Evolutionary conservation across 2,329 filamentous ascomycete genomes (phyloP).

Genomic region (Colletotrichum musicola): DNA sequence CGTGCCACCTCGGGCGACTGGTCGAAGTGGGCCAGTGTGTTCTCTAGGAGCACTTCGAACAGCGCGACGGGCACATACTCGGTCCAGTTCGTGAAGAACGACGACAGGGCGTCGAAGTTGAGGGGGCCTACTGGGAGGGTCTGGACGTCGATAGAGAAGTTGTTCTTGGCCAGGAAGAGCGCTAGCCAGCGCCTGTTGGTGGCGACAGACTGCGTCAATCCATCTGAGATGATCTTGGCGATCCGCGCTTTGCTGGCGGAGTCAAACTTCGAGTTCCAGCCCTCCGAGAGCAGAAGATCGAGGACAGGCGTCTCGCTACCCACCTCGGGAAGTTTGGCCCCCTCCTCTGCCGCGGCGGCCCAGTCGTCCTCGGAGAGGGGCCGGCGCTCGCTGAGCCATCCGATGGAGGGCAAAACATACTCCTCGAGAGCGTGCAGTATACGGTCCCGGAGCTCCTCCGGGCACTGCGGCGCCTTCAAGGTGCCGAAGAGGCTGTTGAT

Average conservation of each 20-base stretch:
- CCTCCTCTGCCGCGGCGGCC: conserved; percentile 24
- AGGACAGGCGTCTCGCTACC: conserved; percentile 40
- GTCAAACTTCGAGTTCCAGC: conserved; percentile 2
- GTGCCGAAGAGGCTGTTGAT: conserved; percentile 46
- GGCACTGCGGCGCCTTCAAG: conserved; percentile 37
- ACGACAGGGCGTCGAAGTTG: conserved; percentile 25
- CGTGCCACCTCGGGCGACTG: conserved; percentile 41
- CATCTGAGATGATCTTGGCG: conserved; percentile 42
- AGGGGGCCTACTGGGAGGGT: conserved; percentile 45
- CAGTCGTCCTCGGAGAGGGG: conserved; percentile 47
- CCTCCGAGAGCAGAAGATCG: conserved; percentile 31
- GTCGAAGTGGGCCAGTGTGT: conserved; percentile 42
- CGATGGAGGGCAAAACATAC: conserved; percentile 45
- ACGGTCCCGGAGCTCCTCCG: conserved; percentile 28
- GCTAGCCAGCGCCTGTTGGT: conserved; percentile 49
- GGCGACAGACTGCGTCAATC: conserved; percentile 44
- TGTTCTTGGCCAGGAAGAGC: conserved; percentile 48
- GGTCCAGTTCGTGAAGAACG: conserved; percentile 36
- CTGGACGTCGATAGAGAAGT: conserved; percentile 42
- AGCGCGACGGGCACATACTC: conserved; percentile 39
- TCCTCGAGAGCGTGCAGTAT: conserved; percentile 46
- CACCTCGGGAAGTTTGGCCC: conserved; percentile 16
- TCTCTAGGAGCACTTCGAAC: conserved; percentile 39
- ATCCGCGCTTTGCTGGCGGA: conserved; percentile 37
- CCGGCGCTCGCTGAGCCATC: conserved; percentile 47